These are phyloP conservation scores for Penicillium freii DNA, from an alignment of 2,329 filamentous ascomycete species.

Conservation along the genomic window DNA sequence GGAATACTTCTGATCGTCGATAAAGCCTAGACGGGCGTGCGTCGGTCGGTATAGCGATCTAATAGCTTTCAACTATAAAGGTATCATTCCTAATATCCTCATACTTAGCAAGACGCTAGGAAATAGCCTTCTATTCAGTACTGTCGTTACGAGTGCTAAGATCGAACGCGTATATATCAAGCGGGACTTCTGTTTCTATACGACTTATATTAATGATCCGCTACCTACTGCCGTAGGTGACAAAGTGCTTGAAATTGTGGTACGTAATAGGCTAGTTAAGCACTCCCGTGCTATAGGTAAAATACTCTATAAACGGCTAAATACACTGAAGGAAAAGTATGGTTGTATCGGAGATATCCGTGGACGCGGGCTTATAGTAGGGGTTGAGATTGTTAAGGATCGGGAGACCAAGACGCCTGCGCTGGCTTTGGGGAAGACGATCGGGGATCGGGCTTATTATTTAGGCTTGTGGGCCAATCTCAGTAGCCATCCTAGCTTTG, in stretches of 20 bases:
- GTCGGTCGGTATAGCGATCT: slow-evolving; percentile 57
- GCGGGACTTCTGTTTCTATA: slow-evolving; percentile 57
- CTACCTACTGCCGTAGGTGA: slow-evolving; percentile 59
- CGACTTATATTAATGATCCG: slow-evolving; percentile 63
- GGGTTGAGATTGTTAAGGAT: slow-evolving; percentile 58
- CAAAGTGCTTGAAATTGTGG: slow-evolving; percentile 62
- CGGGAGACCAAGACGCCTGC: slow-evolving; percentile 49
- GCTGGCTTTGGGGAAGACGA: slow-evolving; percentile 47
- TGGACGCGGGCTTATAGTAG: slow-evolving; percentile 58
- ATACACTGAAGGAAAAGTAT: slow-evolving; percentile 49
- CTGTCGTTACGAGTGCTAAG: slow-evolving; percentile 55
- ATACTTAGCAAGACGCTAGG: slow-evolving; percentile 62
- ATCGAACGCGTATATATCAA: slow-evolving; percentile 52
- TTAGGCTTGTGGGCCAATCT: slow-evolving; percentile 59
- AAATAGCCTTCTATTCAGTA: slow-evolving; percentile 58
- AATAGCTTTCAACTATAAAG: slow-evolving; percentile 57
- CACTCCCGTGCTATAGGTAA: slow-evolving; percentile 47
- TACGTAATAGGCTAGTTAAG: slow-evolving; percentile 54
- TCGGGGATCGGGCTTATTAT: slow-evolving; percentile 51
- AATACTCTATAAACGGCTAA: slow-evolving; percentile 50
- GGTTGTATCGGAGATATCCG: slow-evolving; percentile 62
- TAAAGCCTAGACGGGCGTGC: slow-evolving; percentile 59
- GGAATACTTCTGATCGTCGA: slow-evolving; percentile 60
- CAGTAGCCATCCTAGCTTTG: slow-evolving; percentile 54
- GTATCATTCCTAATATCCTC: slow-evolving; percentile 56